Conservation (phyloP, 1,284 basidiomycete species). For the Ustilago vetiveriae region DNA sequence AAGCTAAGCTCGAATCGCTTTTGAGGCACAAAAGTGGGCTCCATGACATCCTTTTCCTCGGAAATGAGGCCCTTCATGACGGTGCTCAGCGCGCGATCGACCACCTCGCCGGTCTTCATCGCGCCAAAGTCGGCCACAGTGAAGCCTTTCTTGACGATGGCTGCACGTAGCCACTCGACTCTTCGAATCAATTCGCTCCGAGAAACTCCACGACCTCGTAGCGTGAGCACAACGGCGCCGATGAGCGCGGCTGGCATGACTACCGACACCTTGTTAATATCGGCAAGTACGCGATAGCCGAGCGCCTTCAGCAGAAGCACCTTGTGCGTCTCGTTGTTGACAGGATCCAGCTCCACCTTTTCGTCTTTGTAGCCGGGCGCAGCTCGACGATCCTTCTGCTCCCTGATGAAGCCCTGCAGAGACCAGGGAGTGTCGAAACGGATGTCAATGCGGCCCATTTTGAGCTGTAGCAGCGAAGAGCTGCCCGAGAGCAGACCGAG, state of each 20-base stretch:
- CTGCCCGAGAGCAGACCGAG: conserved; percentile 65
- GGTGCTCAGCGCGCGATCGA: conserved; percentile 62
- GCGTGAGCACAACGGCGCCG: conserved; percentile 66
- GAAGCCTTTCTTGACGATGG: conserved; percentile 66
- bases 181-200: conserved; percentile 64
- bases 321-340: conserved; percentile 55
- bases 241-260: conserved; percentile 68
- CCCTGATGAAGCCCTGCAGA: conserved; percentile 64
- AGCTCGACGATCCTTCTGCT: conserved; percentile 57
- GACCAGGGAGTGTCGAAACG: conserved; percentile 68
- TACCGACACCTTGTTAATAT: conserved; percentile 67
- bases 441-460: conserved; percentile 68
- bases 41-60: conserved; percentile 65
- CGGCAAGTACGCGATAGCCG: conserved; percentile 66
- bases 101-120: conserved; percentile 60
- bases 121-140: conserved; percentile 66
- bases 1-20: conserved; percentile 68
- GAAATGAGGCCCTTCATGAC: conserved; percentile 66
- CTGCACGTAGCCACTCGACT: conserved; percentile 62
- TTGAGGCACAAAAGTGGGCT: conserved; percentile 64
- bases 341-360: conserved; percentile 49
- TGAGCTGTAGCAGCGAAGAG: conserved; percentile 64
- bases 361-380: conserved; percentile 29
- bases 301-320: conserved; percentile 64
- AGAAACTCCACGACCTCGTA: conserved; percentile 67